Conservation (phyloP, 192 early-diverging fungal species). For the Gryganskiella cystojenkinii region DNA sequence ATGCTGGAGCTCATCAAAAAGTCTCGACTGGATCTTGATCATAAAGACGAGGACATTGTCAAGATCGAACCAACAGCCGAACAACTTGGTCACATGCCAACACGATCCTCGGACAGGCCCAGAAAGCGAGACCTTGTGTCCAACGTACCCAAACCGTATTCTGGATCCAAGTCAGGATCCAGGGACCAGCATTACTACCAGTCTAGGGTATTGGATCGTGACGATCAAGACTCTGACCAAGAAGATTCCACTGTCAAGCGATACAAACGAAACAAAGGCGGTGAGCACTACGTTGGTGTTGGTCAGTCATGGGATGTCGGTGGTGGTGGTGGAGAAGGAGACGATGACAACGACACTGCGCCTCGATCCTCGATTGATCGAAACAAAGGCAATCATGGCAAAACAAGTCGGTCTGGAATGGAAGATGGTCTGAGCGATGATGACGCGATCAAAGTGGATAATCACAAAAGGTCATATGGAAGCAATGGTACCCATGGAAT, state of each 20-base stretch:
- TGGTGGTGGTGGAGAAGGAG: neutral
- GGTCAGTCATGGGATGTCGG: conserved; percentile 47
- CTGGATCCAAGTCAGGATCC: neutral
- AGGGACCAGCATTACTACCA: neutral
- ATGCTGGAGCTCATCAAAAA: conserved; percentile 34
- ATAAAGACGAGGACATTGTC: conserved; percentile 4
- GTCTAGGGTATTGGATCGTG: neutral
- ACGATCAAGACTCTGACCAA: conserved; percentile 22
- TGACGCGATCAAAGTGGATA: neutral
- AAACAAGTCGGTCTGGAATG: neutral
- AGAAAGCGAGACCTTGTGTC: conserved; percentile 28
- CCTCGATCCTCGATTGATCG: neutral
- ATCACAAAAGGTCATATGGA: neutral
- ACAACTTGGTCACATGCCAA: conserved; percentile 33
- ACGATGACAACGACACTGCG: neutral
- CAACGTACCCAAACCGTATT: neutral
- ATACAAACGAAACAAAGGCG: conserved; percentile 4
- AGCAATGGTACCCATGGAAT: neutral
- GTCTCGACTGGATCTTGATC: conserved; percentile 1
- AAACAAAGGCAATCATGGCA: neutral
- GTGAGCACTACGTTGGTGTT: conserved; percentile 37
- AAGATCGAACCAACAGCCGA: neutral
- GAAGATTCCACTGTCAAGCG: conserved; percentile 13
- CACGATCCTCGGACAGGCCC: conserved; percentile 45
- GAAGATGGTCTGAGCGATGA: too few species aligned